These are phyloP conservation scores for Saturnispora hagleri DNA, from an alignment of 805 yeast genomes.

Conservation along the genomic window DNA sequence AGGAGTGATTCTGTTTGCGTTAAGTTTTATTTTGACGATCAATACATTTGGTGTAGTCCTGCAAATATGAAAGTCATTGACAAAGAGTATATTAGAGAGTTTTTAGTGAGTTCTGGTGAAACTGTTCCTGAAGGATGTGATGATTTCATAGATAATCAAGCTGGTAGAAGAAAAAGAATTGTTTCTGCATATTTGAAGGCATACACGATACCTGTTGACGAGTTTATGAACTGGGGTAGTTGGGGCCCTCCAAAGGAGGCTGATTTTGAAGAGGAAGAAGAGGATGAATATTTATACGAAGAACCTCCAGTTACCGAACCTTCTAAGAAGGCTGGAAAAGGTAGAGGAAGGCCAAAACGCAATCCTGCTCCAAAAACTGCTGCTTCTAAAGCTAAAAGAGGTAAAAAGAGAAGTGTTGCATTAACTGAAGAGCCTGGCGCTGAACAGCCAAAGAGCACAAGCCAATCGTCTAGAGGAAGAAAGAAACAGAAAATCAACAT, in stretches of 20 bases:
- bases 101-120: slow-evolving; percentile 22
- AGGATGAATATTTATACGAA: slow-evolving; percentile 8
- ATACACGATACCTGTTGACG: slow-evolving; percentile 40
- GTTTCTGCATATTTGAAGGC: slow-evolving; percentile 26
- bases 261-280: slow-evolving; percentile 10
- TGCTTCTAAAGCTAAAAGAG: slow-evolving; percentile 17
- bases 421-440: slow-evolving; percentile 11
- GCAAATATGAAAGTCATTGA: slow-evolving; percentile 42
- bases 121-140: slow-evolving; percentile 18
- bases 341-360: slow-evolving; percentile 1
- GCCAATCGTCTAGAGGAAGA: slow-evolving; percentile 9
- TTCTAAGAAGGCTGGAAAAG: slow-evolving; percentile 2
- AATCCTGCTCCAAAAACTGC: slow-evolving; percentile 11
- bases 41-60: slow-evolving; percentile 55
- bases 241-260: slow-evolving; percentile 30
- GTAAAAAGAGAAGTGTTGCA: slow-evolving; percentile 11
- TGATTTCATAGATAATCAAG: slow-evolving; percentile 5
- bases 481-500: slow-evolving; percentile 6
- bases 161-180: slow-evolving; percentile 18
- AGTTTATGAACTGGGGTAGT: slow-evolving; percentile 34
- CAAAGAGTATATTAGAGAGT: slow-evolving; percentile 31
- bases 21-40: slow-evolving; percentile 63
- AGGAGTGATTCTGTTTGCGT: slow-evolving; percentile 35
- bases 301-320: neutral
- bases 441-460: neutral